Percentiles rank a stretch among this genome's conserved stretches.
Evolutionary conservation across 108 stramenopile species (phyloP).

Genomic region (Stephanodiscus minutulus): DNA sequence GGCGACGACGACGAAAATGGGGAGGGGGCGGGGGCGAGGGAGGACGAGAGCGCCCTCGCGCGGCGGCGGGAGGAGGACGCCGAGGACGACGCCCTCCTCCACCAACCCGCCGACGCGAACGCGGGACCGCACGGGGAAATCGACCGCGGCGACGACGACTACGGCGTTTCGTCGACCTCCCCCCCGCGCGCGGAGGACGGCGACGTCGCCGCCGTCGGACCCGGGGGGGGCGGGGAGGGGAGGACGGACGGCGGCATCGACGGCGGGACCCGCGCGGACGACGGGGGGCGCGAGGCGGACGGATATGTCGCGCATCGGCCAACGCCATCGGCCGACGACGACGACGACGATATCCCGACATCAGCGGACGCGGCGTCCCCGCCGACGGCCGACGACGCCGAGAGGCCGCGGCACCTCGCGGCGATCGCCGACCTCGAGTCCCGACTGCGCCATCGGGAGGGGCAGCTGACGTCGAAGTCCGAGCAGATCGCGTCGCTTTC

Average conservation of each 20-base stretch:
- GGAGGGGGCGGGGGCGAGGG: background rate
- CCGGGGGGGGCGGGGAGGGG: no score
- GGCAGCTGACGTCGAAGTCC: constrained; percentile 69
- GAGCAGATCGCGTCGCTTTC: constrained; percentile 64
- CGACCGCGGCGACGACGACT: background rate
- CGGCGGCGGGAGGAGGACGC: background rate
- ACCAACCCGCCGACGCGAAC: no score
- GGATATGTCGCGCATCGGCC: no score
- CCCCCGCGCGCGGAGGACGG: no score
- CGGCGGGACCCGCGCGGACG: no score
- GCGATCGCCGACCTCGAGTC: constrained; percentile 35
- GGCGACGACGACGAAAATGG: constrained; percentile 13
- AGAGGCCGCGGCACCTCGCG: constrained; percentile 25
- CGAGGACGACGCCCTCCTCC: background rate
- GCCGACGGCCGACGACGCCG: constrained; percentile 27
- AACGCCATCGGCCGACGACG: background rate
- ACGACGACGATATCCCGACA: background rate
- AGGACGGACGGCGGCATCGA: no score
- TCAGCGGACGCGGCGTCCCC: background rate
- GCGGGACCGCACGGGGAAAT: background rate
- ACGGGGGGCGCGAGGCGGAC: no score
- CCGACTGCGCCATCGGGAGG: constrained; percentile 58
- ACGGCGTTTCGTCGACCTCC: no score
- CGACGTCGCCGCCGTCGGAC: background rate
- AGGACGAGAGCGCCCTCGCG: no score